Evolutionary conservation across 257 asterid genomes (phyloP).

Genomic region (Rubia yunnanensis): DNA sequence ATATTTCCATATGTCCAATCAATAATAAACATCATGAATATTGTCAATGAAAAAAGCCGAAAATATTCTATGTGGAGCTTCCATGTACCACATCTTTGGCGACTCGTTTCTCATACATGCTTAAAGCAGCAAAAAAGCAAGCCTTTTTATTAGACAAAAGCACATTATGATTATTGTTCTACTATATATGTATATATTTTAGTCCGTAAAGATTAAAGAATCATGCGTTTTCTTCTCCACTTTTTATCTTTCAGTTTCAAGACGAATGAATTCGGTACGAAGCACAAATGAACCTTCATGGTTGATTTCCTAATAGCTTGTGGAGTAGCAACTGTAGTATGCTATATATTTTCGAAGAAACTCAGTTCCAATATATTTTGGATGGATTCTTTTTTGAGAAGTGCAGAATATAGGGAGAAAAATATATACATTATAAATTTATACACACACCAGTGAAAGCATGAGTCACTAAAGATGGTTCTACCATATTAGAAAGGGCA

Average conservation of each 20-base stretch:
- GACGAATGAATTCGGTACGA: too few relatives aligned
- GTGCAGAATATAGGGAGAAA: not conserved
- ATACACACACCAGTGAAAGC: too few relatives aligned
- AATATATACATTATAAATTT: too few relatives aligned
- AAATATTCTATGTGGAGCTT: conserved; percentile 4
- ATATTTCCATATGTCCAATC: not conserved
- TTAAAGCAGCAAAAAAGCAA: not conserved
- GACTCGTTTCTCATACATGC: not conserved
- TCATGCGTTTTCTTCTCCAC: not conserved
- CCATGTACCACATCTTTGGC: not conserved
- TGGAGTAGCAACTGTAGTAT: not conserved
- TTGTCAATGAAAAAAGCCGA: not conserved
- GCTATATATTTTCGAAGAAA: not conserved
- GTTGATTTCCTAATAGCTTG: not conserved
- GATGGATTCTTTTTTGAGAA: not conserved
- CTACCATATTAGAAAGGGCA: too few relatives aligned
- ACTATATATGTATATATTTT: too few relatives aligned
- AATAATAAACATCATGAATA: not conserved
- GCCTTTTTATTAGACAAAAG: not conserved
- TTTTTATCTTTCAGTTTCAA: not conserved
- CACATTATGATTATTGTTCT: not conserved
- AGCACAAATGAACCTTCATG: not conserved
- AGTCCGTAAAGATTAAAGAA: not conserved
- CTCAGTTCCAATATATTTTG: not conserved
- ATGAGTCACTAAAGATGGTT: too few relatives aligned